A percentile compares a stretch with the other conserved stretches of the same genome.
Conservation (phyloP, 2,329 filamentous ascomycete species). For the Grosmannia huntii region DNA sequence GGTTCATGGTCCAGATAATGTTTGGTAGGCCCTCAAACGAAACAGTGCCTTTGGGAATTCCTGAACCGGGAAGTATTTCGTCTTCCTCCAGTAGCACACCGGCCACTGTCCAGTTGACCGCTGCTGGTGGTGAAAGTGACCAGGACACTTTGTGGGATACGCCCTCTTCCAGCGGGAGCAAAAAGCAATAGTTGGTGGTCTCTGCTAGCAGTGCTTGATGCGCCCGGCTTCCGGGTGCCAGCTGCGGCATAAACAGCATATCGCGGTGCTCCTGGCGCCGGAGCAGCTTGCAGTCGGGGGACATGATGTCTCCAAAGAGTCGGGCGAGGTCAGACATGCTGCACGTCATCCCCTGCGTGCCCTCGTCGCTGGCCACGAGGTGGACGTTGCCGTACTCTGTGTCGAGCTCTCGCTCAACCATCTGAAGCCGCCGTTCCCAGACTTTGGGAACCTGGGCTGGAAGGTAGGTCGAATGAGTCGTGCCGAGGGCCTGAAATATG, state of each 20-base stretch:
- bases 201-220: constrained; percentile 4
- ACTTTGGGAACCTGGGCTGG: constrained; percentile 2
- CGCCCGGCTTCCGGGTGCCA: not conserved
- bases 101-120: constrained; percentile 4
- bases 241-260: constrained; percentile 4
- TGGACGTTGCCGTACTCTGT: not conserved
- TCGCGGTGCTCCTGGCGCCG: constrained; percentile 1
- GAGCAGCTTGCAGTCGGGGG: constrained; percentile 2
- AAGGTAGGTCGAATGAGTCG: constrained; percentile 2
- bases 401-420: constrained; percentile 4
- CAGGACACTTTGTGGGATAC: not conserved
- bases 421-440: constrained; percentile 5
- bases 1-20: constrained; percentile 7
- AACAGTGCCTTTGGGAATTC: constrained; percentile 3
- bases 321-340: constrained; percentile 5
- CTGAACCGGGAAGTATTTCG: not conserved
- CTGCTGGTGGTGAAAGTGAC: not conserved
- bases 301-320: constrained; percentile 4
- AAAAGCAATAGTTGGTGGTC: constrained; percentile 3
- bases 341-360: constrained; percentile 6
- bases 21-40: constrained; percentile 6
- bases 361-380: constrained; percentile 1
- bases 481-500: not conserved
- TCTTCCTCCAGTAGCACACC: constrained; percentile 1
- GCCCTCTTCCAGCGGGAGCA: not conserved